Conservation (phyloP, 352 stramenopile species). For the Phytophthora citricola region DNA sequence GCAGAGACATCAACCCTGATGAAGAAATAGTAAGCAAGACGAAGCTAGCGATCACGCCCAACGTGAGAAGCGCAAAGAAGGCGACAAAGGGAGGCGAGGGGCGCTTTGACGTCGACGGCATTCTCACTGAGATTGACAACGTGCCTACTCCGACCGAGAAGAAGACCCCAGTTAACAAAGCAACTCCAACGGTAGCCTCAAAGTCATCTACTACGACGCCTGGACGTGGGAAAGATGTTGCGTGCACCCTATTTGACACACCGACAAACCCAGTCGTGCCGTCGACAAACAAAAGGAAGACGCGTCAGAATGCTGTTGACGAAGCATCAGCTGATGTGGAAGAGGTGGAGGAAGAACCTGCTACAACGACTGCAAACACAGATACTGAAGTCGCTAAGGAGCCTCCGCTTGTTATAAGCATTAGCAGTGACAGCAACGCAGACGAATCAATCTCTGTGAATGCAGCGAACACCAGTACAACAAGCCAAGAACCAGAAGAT, state of each 20-base stretch:
- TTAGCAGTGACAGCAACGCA: slow-evolving; percentile 33
- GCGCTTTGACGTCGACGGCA: slow-evolving; percentile 62
- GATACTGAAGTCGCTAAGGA: slow-evolving; percentile 29
- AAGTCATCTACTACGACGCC: slow-evolving; percentile 19
- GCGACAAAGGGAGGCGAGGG: slow-evolving; percentile 29
- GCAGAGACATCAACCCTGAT: slow-evolving; percentile 20
- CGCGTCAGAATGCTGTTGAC: slow-evolving; percentile 21
- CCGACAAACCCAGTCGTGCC: slow-evolving; percentile 42
- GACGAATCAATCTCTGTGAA: slow-evolving; percentile 20
- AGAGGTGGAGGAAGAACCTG: slow-evolving; percentile 35
- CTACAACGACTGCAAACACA: slow-evolving; percentile 9
- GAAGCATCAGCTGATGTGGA: slow-evolving; percentile 22
- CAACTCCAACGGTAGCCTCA: slow-evolving; percentile 13
- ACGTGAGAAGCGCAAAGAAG: slow-evolving; percentile 37
- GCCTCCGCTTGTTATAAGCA: slow-evolving; percentile 25
- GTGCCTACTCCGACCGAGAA: slow-evolving; percentile 51
- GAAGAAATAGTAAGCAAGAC: slow-evolving; percentile 33
- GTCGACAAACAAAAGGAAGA: slow-evolving; percentile 26
- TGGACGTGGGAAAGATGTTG: slow-evolving; percentile 39
- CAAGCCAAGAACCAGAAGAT: slow-evolving; percentile 21
- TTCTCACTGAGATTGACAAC: slow-evolving; percentile 66
- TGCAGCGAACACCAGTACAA: not conserved
- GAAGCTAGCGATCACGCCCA: slow-evolving; percentile 32
- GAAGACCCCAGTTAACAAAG: slow-evolving; percentile 18
- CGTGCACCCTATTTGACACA: slow-evolving; percentile 67